Evolutionary conservation across 208 protist genomes (phyloP).

Genomic region (Leishmania gerbilli): DNA sequence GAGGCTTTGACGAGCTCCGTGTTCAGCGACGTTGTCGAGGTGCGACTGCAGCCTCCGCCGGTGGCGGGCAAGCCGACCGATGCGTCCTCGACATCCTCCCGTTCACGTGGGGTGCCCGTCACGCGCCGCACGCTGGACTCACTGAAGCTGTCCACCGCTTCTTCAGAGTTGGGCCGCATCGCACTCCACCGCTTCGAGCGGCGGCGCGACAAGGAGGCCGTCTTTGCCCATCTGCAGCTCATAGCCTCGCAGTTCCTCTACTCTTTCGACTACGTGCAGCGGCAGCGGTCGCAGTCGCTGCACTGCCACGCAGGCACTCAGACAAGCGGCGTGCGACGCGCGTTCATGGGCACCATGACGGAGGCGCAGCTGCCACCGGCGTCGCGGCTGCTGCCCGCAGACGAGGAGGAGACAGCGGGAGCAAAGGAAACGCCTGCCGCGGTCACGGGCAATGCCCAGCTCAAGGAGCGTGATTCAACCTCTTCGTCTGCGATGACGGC

Average conservation of each 20-base stretch:
- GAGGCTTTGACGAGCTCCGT: conserved; percentile 8
- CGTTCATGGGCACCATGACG: conserved; percentile 37
- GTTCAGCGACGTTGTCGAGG: conserved; percentile 35
- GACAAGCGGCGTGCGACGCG: conserved; percentile 31
- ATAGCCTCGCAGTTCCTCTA: conserved; percentile 43
- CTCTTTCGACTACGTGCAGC: conserved; percentile 33
- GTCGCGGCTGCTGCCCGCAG: not conserved
- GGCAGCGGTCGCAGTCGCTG: conserved; percentile 1
- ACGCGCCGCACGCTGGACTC: conserved; percentile 7
- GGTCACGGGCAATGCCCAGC: not conserved
- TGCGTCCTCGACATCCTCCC: not conserved
- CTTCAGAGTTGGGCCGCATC: conserved; percentile 24
- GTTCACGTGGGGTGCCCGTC: conserved; percentile 14
- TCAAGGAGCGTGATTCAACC: not conserved
- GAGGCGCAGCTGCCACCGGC: not conserved
- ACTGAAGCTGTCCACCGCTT: conserved; percentile 4
- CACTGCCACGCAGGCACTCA: conserved; percentile 41
- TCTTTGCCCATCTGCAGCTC: conserved; percentile 39
- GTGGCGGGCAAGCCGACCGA: not conserved
- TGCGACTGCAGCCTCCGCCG: conserved; percentile 16
- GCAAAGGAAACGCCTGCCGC: not conserved
- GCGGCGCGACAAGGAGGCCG: conserved; percentile 43
- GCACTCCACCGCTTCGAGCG: conserved; percentile 43
- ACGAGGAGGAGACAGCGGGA: not conserved
- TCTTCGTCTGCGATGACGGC: not conserved